phyloP scores from a whole-genome alignment of 192 early-diverging fungal species.

The Linnemannia hyalina region DNA sequence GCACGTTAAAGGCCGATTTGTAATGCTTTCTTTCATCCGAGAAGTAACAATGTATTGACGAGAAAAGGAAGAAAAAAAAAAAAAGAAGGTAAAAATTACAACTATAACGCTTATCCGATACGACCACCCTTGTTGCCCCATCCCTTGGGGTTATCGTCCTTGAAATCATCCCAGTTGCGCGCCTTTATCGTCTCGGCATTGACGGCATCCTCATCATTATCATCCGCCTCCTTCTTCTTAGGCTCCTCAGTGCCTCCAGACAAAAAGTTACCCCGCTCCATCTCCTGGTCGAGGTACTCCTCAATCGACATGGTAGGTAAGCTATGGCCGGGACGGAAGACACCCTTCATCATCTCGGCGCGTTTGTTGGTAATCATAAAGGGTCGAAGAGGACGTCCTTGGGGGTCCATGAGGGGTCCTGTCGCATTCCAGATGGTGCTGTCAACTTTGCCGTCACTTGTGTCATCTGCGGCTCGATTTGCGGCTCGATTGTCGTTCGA shows the following conservation, averaged over 20 bases:
- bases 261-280: conserved; percentile 90
- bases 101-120: conserved; percentile 13
- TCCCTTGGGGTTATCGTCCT: conserved; percentile 80
- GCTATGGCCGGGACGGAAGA: conserved; percentile 87
- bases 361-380: conserved; percentile 90
- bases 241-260: conserved; percentile 86
- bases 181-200: conserved; percentile 91
- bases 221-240: conserved; percentile 79
- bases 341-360: conserved; percentile 78
- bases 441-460: conserved; percentile 38
- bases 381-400: conserved; percentile 78
- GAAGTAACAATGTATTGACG: not conserved
- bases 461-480: conserved; percentile 23
- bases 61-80: not conserved
- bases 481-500: conserved; percentile 32
- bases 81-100: not conserved
- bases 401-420: conserved; percentile 66
- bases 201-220: conserved; percentile 81
- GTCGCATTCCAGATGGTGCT: conserved; percentile 39
- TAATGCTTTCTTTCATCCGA: too few relatives aligned
- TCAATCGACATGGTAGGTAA: conserved; percentile 98
- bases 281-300: conserved; percentile 91
- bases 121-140: conserved; percentile 68
- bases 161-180: conserved; percentile 94
- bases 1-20: too few relatives aligned